Evolutionary conservation across 176 grass and related monocot genomes (phyloP), one percentile per base, ranked within the genome.

Genomic region (Olyra latifolia): DNA sequence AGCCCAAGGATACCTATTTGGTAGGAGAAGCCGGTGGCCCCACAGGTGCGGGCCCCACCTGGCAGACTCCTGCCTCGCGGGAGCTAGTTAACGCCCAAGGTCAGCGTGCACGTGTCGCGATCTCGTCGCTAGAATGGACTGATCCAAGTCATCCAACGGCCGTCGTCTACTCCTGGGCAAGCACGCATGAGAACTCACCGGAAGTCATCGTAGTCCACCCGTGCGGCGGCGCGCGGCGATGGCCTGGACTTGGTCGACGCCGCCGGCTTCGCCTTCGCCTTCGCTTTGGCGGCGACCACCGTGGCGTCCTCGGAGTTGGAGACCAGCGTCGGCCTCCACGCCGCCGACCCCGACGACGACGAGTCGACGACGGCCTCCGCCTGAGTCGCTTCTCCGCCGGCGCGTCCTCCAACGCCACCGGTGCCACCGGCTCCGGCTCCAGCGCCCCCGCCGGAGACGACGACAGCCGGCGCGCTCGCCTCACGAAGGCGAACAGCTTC

Each of bases 281-380:
- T 47, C 45, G 45, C 77, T 63, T 73, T 65, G 63, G 65, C 67
- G 61, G 76, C 28, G 8, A 42, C 71, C 81, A 83, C 52, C 39
- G 87, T 50, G 65, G 78, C 82, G 69, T 85, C 86, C 82, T 96
- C 93, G n/a, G 87, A 92, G 82, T 92, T 96, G 32, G 85, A 66
- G 19, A 79, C 65, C 38, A 96, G 86, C 67, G 93, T 86, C 32
- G 93, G 93, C 66, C 82, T 92, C 90, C 90, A 96, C 30, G 90
- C 64, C 69, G 79, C 71, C 0, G 89, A 67, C 8, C 76, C 43
- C 20, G 79, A 70, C 16, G 77, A 69, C 39, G 86, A 80, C n/a
- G n/a, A n/a, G n/a, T n/a, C n/a, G n/a, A n/a, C 15, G 75, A 65
- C 7, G 69, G 49, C 82, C 84, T 74, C 75, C 84, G 50, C 70